Conservation (phyloP, 2,329 filamentous ascomycete genomes). For the Geosmithia putterillii region DNA sequence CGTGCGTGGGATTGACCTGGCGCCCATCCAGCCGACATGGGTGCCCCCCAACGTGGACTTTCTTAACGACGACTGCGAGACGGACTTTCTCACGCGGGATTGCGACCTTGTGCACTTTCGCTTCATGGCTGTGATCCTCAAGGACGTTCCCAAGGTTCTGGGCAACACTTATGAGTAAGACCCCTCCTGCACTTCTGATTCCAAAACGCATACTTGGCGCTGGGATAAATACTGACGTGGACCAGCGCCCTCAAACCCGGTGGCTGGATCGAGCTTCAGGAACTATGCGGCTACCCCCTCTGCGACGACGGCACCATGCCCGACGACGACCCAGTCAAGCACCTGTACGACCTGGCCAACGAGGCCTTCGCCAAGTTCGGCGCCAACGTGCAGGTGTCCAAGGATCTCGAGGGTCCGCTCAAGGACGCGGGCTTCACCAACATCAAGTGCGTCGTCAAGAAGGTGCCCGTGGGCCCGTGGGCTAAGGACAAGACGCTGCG, state of each 20-base stretch:
- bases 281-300: conserved; percentile 21
- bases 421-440: conserved; percentile 9
- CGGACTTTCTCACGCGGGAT: conserved; percentile 17
- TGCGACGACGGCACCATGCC: conserved; percentile 12
- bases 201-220: too few species aligned
- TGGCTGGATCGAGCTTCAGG: conserved; percentile 43
- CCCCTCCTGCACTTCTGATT: background rate
- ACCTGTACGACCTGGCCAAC: conserved; percentile 8
- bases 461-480: conserved; percentile 38
- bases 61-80: conserved; percentile 23
- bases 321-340: conserved; percentile 6
- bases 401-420: conserved; percentile 2
- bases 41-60: conserved; percentile 34
- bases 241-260: conserved; percentile 19
- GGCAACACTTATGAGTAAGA: conserved; percentile 6
- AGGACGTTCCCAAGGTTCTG: conserved; percentile 12
- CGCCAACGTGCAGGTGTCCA: conserved; percentile 3
- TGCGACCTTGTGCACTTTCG: conserved; percentile 23
- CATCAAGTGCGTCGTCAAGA: conserved; percentile 7
- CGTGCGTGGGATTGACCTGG: conserved; percentile 18
- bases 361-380: conserved; percentile 12
- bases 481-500: conserved; percentile 25
- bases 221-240: background rate
- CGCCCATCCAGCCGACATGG: conserved; percentile 18
- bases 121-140: conserved; percentile 16